These are phyloP conservation scores for Blumeria graminis DNA, from an alignment of 2,329 filamentous ascomycete species.

Conservation along the genomic window DNA sequence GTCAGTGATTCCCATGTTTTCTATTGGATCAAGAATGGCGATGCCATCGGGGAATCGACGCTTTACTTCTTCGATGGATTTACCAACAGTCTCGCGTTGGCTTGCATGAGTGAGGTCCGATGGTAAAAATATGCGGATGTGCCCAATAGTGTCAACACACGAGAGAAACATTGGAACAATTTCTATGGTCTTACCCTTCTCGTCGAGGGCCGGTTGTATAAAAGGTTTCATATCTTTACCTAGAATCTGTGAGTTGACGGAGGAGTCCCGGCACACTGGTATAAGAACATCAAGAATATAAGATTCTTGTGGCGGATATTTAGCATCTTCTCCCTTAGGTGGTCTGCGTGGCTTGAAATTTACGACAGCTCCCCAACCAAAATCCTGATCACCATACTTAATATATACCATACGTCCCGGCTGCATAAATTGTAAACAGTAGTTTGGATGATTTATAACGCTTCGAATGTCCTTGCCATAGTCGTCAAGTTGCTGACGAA, in stretches of 20 bases:
- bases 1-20: slow-evolving; percentile 87
- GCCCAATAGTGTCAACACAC: slow-evolving; percentile 63
- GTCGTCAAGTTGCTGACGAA: slow-evolving; percentile 59
- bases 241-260: slow-evolving; percentile 29
- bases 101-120: slow-evolving; percentile 44
- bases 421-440: slow-evolving; percentile 66
- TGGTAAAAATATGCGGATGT: slow-evolving; percentile 63
- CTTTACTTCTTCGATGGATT: slow-evolving; percentile 52
- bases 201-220: slow-evolving; percentile 32
- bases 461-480: slow-evolving; percentile 76
- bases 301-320: slow-evolving; percentile 48
- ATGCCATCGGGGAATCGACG: slow-evolving; percentile 82
- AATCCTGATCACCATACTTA: slow-evolving; percentile 57
- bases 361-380: slow-evolving; percentile 82
- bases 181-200: slow-evolving; percentile 43
- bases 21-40: slow-evolving; percentile 70
- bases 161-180: slow-evolving; percentile 69
- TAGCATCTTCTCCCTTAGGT: slow-evolving; percentile 37
- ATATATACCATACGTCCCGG: slow-evolving; percentile 72
- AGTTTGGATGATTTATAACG: slow-evolving; percentile 77
- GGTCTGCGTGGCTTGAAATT: slow-evolving; percentile 43
- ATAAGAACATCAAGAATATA: slow-evolving; percentile 69
- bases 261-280: slow-evolving; percentile 27
- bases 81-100: slow-evolving; percentile 44
- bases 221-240: slow-evolving; percentile 41